phyloP scores from a whole-genome alignment of 1,284 basidiomycete species.

The Volvariella volvacea region DNA sequence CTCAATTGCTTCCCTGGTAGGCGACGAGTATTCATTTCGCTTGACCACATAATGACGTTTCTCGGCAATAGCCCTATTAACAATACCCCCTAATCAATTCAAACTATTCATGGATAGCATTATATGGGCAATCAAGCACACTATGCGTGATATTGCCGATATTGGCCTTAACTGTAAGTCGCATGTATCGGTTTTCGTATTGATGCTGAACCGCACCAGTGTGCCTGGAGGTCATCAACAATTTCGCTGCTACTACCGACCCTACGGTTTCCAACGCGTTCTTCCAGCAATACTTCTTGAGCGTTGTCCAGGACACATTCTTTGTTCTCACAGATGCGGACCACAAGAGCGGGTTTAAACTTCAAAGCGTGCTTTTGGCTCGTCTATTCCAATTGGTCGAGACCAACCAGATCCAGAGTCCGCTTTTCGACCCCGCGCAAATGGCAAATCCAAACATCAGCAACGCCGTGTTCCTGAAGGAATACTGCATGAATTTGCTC shows the following conservation, averaged over 20 bases:
- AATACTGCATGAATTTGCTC: constrained; percentile 85
- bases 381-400: constrained; percentile 94
- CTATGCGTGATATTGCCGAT: constrained; percentile 98
- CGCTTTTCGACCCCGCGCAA: constrained; percentile 79
- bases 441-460: constrained; percentile 71
- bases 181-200: constrained; percentile 7
- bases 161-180: constrained; percentile 81
- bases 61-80: constrained; percentile 62
- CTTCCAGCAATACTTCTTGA: constrained; percentile 83
- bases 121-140: constrained; percentile 99
- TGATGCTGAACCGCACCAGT: constrained; percentile 42
- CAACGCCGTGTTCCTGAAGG: constrained; percentile 81
- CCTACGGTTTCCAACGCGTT: constrained; percentile 69
- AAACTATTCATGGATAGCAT: constrained; percentile 98
- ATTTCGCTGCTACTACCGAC: constrained; percentile 80
- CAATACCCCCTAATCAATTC: constrained; percentile 88
- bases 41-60: constrained; percentile 5
- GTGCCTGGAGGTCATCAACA: constrained; percentile 92
- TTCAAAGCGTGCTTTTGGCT: constrained; percentile 85
- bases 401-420: constrained; percentile 74
- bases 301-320: constrained; percentile 94
- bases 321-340: constrained; percentile 97
- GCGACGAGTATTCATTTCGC: constrained; percentile 11
- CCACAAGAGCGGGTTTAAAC: constrained; percentile 97
- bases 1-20: constrained; percentile 91